Conservation (phyloP, 441 rosid genomes). For the Aquilaria agallochum region DNA sequence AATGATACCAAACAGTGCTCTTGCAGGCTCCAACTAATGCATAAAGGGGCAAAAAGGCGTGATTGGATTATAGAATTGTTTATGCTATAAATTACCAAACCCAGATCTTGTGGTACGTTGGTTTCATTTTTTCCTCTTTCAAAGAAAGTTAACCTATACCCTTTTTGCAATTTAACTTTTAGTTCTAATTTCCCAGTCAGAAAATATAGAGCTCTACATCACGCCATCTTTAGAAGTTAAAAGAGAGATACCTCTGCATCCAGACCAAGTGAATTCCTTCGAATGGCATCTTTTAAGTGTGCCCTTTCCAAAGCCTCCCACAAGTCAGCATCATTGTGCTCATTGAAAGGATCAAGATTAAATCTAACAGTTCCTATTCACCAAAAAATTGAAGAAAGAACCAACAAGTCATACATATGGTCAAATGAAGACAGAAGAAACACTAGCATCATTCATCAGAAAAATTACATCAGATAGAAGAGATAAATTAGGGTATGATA, state of each 20-base stretch:
- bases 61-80: too few relatives aligned
- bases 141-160: too few relatives aligned
- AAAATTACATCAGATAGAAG: neutral
- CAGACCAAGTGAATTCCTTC: slow-evolving; percentile 76
- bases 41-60: too few relatives aligned
- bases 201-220: too few relatives aligned
- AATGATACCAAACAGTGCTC: too few relatives aligned
- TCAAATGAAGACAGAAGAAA: neutral
- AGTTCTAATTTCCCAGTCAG: too few relatives aligned
- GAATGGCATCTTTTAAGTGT: slow-evolving; percentile 76
- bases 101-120: too few relatives aligned
- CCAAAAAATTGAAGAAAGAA: neutral
- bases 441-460: neutral
- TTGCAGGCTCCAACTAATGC: too few relatives aligned
- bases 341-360: slow-evolving; percentile 93
- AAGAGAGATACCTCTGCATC: slow-evolving; percentile 62
- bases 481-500: neutral
- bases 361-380: slow-evolving; percentile 80
- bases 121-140: too few relatives aligned
- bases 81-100: too few relatives aligned
- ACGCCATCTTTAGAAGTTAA: too few relatives aligned
- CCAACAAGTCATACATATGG: neutral
- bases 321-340: slow-evolving; percentile 86
- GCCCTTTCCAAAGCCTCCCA: slow-evolving; percentile 98
- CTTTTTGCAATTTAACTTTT: too few relatives aligned